These are phyloP conservation scores for Leccinum sublutescens DNA, from an alignment of 768 basidiomycete genomes.

Conservation along the genomic window DNA sequence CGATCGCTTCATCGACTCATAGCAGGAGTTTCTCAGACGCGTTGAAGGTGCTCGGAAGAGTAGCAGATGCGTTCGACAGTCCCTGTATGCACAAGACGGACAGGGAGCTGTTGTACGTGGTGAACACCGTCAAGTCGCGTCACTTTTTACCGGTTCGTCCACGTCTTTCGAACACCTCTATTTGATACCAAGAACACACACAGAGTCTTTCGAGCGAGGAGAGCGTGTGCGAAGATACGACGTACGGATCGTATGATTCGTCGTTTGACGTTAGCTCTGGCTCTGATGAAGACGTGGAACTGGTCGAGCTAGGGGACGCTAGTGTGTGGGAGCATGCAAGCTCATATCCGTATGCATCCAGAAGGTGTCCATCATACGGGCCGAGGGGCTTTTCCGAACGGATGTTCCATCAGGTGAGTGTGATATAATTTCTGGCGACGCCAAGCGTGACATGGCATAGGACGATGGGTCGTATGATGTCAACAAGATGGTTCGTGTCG, in stretches of 20 bases:
- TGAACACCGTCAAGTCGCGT: constrained; percentile 25
- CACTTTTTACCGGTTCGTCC: constrained; percentile 21
- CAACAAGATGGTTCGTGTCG: constrained; percentile 27
- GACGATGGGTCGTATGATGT: constrained; percentile 18
- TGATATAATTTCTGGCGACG: background rate
- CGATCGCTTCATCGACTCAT: background rate
- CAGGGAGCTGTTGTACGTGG: constrained; percentile 21
- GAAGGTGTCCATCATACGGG: background rate
- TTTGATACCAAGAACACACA: background rate
- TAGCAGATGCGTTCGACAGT: constrained; percentile 32
- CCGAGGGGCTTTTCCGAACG: constrained; percentile 4
- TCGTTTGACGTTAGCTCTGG: constrained; percentile 12
- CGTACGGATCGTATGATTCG: constrained; percentile 6
- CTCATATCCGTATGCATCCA: constrained; percentile 15
- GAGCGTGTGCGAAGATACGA: constrained; percentile 5
- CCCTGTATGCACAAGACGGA: constrained; percentile 18
- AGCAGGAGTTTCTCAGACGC: constrained; percentile 12
- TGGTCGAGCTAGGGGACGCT: constrained; percentile 13
- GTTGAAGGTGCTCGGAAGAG: constrained; percentile 24
- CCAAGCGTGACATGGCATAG: constrained; percentile 10
- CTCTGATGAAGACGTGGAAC: constrained; percentile 21
- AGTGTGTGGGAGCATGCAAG: constrained; percentile 15
- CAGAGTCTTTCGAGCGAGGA: constrained; percentile 22
- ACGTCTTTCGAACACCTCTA: background rate
- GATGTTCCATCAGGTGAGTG: constrained; percentile 16